Evolutionary conservation across 106 monocot genomes (phyloP).

Genomic region (Agapanthus africanus): DNA sequence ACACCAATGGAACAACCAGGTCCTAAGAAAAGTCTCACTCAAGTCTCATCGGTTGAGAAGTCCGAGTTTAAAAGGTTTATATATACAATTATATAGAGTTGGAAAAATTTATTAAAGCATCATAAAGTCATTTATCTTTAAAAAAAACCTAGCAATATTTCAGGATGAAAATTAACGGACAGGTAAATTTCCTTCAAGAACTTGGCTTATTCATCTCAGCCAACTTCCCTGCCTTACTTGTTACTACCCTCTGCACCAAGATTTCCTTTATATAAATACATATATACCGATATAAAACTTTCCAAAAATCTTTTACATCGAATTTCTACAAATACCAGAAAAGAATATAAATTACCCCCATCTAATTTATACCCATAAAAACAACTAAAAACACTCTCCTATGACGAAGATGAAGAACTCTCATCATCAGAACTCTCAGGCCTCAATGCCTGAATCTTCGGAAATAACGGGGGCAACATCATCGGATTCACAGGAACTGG

Average conservation of each 20-base stretch:
- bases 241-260: not conserved
- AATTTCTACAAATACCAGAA: conserved; percentile 26
- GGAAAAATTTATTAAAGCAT: no score
- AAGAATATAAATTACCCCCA: conserved; percentile 4
- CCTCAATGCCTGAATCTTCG: conserved; percentile 36
- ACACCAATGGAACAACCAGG: no score
- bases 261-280: not conserved
- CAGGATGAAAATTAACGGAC: no score
- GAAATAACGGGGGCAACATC: conserved; percentile 32
- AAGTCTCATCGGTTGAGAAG: no score
- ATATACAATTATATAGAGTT: no score
- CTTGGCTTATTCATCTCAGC: no score
- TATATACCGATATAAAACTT: not conserved
- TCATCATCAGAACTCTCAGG: conserved; percentile 54
- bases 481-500: conserved; percentile 66
- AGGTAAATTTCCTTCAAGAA: no score
- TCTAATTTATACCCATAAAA: conserved; percentile 2
- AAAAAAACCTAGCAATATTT: no score
- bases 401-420: conserved; percentile 29
- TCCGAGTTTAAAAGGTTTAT: no score
- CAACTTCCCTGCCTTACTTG: conserved; percentile 7
- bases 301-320: conserved; percentile 13
- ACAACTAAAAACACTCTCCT: not conserved
- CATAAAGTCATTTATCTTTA: no score
- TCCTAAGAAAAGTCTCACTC: no score